Base-by-base conservation (phyloP, 192 early-diverging fungal species). In the Coemansia sp. region DNA sequence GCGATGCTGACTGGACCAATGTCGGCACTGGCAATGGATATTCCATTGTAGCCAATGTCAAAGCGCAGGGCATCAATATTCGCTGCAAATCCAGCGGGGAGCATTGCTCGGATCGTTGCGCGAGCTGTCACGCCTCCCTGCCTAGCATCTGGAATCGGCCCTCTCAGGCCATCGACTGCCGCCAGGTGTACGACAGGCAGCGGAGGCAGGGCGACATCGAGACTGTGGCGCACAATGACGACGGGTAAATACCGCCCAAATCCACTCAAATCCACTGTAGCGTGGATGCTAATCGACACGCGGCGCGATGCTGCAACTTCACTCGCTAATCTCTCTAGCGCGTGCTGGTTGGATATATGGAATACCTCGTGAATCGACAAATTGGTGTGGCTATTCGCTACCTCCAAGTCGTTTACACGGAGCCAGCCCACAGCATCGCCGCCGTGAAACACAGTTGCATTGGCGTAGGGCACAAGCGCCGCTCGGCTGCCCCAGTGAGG, bases 241-340 rank as follows among this genome's bases (percentile, higher is more conserved):
- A 40, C 62, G 2, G 76, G 76, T 40, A 79, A 45, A 36, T 62
- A 65, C 22, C 45, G 68, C 10, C 76, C 76, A 68, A 79, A 68
- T 6, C 76, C 71, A 35, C 76, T 66, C 15, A 73, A 41, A 31
- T 72, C 67, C 4, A 79, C 45, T n/a, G 35, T 35, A 19, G 56
- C 56, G 9, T 22, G 62, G 0, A 67, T 37, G 40, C 59, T 60
- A 25, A 73, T 59, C 39, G 41, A 20, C 20, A 71, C 61, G 10
- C 46, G 66, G 6, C 71, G 76, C n/a, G 38, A 41, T 22, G 27
- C 25, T 42, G 64, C 70, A 2, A 71, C 68, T 4, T 69, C 71
- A 12, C 39, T 41, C 35, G 70, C 32, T 14, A 79, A 31, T n/a
- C 65, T 53, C 39, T 46, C 67, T 67, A 79, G 73, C 7, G 76